phyloP scores from a whole-genome alignment of 371 early-diverging fungal species.

The Paramicrosporidium saccamoebae region DNA sequence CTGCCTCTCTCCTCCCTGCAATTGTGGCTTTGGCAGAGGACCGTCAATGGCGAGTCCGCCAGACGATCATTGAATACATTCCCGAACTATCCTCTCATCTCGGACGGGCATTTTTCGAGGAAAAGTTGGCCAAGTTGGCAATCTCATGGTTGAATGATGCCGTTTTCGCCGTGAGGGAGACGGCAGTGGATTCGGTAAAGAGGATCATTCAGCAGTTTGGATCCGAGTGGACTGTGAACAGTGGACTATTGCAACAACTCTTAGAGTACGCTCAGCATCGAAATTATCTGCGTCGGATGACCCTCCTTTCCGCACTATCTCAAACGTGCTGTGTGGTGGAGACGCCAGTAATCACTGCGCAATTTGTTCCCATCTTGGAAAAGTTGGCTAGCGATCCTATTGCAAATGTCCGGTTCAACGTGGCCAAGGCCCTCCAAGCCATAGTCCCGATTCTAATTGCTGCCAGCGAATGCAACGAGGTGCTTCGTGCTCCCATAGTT shows the following conservation, averaged over 20 bases:
- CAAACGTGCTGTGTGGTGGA: conserved; percentile 58
- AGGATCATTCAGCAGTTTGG: conserved; percentile 87
- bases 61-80: conserved; percentile 89
- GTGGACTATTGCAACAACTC: conserved; percentile 76
- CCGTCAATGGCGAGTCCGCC: conserved; percentile 92
- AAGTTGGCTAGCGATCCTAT: conserved; percentile 63
- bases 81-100: conserved; percentile 77
- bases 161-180: conserved; percentile 86
- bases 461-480: conserved; percentile 15
- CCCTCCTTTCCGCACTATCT: conserved; percentile 73
- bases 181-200: conserved; percentile 61
- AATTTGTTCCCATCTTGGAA: conserved; percentile 55
- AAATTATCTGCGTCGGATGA: conserved; percentile 85
- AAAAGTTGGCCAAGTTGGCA: conserved; percentile 59
- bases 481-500: conserved; percentile 25
- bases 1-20: conserved; percentile 80
- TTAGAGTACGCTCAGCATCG: conserved; percentile 49
- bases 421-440: conserved; percentile 67
- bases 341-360: conserved; percentile 47
- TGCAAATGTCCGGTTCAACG: conserved; percentile 95
- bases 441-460: conserved; percentile 39
- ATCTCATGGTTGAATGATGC: conserved; percentile 88
- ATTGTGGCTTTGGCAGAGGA: conserved; percentile 92
- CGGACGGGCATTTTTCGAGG: conserved; percentile 80
- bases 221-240: conserved; percentile 76